phyloP scores from a whole-genome alignment of 2,329 filamentous ascomycete species.

The Aspergillus aculeatus region DNA sequence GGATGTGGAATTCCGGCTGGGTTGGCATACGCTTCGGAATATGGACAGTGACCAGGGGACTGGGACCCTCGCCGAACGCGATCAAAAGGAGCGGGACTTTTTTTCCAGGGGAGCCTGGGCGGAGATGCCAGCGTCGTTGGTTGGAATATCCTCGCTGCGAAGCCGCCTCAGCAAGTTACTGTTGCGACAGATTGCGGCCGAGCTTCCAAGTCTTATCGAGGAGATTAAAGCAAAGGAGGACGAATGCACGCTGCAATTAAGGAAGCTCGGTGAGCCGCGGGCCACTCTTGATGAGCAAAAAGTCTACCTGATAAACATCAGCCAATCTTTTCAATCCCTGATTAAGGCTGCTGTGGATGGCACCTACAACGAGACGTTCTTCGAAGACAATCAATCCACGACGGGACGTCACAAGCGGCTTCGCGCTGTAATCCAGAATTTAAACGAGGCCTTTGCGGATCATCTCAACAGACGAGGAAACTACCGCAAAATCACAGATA shows the following conservation, averaged over 20 bases:
- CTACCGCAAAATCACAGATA: conserved; percentile 5
- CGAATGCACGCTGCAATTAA: conserved; percentile 30
- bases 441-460: conserved; percentile 23
- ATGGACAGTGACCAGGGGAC: conserved; percentile 38
- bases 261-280: conserved; percentile 29
- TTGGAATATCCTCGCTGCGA: conserved; percentile 34
- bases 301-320: conserved; percentile 35
- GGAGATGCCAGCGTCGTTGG: conserved; percentile 22
- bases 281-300: conserved; percentile 24
- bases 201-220: conserved; percentile 40
- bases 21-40: conserved; percentile 53
- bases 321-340: conserved; percentile 39
- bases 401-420: conserved; percentile 30
- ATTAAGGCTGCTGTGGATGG: conserved; percentile 35
- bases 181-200: conserved; percentile 31
- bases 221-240: conserved; percentile 35
- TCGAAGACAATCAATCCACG: conserved; percentile 21
- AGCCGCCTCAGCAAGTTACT: conserved; percentile 35
- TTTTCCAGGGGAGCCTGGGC: conserved; percentile 31
- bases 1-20: conserved; percentile 45
- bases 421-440: conserved; percentile 32
- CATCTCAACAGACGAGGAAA: conserved; percentile 14
- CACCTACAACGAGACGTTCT: conserved; percentile 36
- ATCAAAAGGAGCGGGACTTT: conserved; percentile 32
- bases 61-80: conserved; percentile 22